A percentile compares a stretch with the other conserved stretches of the same genome.
These are phyloP conservation scores for Leccinum subatratum DNA, from an alignment of 1,284 basidiomycete genomes.

Conservation along the genomic window DNA sequence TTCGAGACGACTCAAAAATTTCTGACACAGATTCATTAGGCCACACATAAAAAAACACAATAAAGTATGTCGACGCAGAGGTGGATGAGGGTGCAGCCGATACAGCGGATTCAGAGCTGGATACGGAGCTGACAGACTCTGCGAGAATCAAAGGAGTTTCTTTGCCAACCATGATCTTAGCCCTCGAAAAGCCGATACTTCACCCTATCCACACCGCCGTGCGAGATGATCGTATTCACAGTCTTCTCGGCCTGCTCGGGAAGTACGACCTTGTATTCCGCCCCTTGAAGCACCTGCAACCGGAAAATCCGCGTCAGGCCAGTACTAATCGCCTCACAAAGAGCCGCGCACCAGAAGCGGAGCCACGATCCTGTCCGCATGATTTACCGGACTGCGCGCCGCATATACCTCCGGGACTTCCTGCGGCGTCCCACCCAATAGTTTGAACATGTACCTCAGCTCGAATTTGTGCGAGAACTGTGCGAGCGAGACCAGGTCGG, in stretches of 20 bases:
- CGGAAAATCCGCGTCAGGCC: neutral
- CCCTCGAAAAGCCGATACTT: constrained; percentile 47
- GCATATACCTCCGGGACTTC: constrained; percentile 28
- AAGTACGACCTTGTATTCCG: constrained; percentile 47
- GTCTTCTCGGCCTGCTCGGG: constrained; percentile 49
- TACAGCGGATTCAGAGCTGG: constrained; percentile 12
- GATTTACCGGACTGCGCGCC: constrained; percentile 28
- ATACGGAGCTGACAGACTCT: constrained; percentile 17
- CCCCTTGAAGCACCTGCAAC: constrained; percentile 46
- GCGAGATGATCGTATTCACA: constrained; percentile 38
- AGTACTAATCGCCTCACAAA: no score
- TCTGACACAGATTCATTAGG: neutral
- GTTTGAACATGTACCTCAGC: constrained; percentile 46
- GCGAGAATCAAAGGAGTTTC: constrained; percentile 23
- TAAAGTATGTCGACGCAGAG: constrained; percentile 23
- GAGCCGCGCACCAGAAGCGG: constrained; percentile 24
- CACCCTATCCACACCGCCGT: constrained; percentile 37
- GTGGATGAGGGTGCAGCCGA: constrained; percentile 10
- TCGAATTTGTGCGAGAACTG: constrained; percentile 67
- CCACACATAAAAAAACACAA: neutral
- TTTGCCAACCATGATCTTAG: constrained; percentile 50
- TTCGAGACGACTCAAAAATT: neutral
- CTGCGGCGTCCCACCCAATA: constrained; percentile 50
- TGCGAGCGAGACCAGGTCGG: constrained; percentile 46
- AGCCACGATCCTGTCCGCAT: constrained; percentile 22